These are phyloP conservation scores for Fusarium sp. DNA, from an alignment of 2,329 filamentous ascomycete species.

Conservation along the genomic window DNA sequence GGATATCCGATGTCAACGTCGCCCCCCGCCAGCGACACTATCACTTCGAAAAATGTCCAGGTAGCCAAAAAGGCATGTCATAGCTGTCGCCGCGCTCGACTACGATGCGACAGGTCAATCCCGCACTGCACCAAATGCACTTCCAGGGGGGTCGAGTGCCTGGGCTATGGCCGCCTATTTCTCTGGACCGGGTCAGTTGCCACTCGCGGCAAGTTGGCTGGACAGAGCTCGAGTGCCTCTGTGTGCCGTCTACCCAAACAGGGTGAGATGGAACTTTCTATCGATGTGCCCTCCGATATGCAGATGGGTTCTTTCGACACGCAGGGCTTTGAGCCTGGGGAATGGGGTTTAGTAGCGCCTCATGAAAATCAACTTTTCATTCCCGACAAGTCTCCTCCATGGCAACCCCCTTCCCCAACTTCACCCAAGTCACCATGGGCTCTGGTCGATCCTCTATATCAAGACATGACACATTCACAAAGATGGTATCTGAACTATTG, in stretches of 20 bases:
- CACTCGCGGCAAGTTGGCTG: conserved; percentile 59
- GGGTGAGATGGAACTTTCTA: conserved; percentile 16
- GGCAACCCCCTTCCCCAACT: conserved; percentile 37
- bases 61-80: conserved; percentile 59
- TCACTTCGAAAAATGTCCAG: conserved; percentile 25
- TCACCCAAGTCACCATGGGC: conserved; percentile 51
- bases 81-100: conserved; percentile 66
- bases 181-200: conserved; percentile 66
- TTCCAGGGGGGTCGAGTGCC: conserved; percentile 63
- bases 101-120: conserved; percentile 66
- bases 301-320: conserved; percentile 29
- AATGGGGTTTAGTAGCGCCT: conserved; percentile 14
- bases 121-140: conserved; percentile 67
- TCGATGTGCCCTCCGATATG: conserved; percentile 19
- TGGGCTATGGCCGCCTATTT: conserved; percentile 68
- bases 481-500: conserved; percentile 59
- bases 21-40: conserved; percentile 36
- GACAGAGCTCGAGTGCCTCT: conserved; percentile 53
- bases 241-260: conserved; percentile 41
- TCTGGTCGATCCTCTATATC: conserved; percentile 59
- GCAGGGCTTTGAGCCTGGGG: conserved; percentile 13
- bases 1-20: conserved; percentile 40
- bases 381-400: conserved; percentile 18
- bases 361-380: conserved; percentile 38
- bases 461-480: conserved; percentile 68